These are phyloP conservation scores for Phytophthora pini DNA, from an alignment of 352 stramenopile species.

Conservation along the genomic window DNA sequence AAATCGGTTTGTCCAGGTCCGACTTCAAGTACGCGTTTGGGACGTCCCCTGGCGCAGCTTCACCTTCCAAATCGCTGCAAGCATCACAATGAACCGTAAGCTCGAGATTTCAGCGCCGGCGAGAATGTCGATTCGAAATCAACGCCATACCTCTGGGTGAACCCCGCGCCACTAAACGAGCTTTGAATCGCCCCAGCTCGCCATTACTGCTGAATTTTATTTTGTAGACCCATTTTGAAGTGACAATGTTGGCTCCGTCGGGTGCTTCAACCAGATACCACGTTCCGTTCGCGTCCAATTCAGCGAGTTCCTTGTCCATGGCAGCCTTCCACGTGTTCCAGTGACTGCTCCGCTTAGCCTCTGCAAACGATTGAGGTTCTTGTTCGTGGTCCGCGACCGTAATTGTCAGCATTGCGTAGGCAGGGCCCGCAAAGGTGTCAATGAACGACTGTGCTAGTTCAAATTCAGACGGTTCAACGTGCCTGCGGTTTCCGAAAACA, in stretches of 20 bases:
- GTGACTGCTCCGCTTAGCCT: neutral
- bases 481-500: neutral
- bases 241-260: conserved; percentile 10
- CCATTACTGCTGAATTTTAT: conserved; percentile 15
- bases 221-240: conserved; percentile 13
- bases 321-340: neutral
- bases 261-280: neutral
- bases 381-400: neutral
- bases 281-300: neutral
- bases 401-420: neutral
- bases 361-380: neutral
- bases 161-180: conserved; percentile 6
- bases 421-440: conserved; percentile 1
- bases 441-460: conserved; percentile 1
- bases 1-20: conserved; percentile 17
- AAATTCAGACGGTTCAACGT: neutral
- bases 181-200: conserved; percentile 12
- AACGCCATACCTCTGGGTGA: conserved; percentile 7
- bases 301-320: neutral
- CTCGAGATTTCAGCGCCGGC: conserved; percentile 18
- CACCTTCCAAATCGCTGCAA: conserved; percentile 5
- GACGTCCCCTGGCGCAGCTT: conserved; percentile 21
- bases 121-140: conserved; percentile 12
- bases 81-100: conserved; percentile 15
- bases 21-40: conserved; percentile 21